Conservation (phyloP, 1,139 yeast species). For the Casaregolazyma suthepensis region DNA sequence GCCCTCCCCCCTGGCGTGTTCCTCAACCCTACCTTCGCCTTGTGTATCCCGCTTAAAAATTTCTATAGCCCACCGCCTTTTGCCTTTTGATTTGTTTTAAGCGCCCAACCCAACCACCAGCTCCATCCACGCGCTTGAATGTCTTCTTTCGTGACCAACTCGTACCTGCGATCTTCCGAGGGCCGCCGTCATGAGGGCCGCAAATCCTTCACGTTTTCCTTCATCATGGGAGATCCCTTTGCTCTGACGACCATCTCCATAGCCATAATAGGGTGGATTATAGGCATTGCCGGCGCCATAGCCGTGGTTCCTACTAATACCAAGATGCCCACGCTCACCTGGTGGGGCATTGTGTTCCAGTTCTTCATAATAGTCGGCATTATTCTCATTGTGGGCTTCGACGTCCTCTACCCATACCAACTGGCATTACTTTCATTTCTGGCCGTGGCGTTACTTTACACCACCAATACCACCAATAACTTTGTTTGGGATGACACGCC, state of each 20-base stretch:
- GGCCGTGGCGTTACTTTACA: conserved; percentile 68
- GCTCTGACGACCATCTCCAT: conserved; percentile 35
- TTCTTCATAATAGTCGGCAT: conserved; percentile 53
- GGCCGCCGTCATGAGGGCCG: conserved; percentile 9
- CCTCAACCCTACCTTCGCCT: background rate
- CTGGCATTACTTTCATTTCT: conserved; percentile 50
- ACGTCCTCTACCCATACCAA: conserved; percentile 67
- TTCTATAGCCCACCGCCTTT: background rate
- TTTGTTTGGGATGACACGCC: conserved; percentile 62
- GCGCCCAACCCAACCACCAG: background rate
- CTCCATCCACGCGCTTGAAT: background rate
- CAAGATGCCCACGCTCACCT: conserved; percentile 65
- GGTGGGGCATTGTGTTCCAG: conserved; percentile 97
- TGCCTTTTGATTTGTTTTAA: background rate
- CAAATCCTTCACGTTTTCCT: conserved; percentile 16
- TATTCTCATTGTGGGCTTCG: conserved; percentile 56
- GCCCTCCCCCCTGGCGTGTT: background rate
- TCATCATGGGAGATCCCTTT: conserved; percentile 37
- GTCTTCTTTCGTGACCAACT: conserved; percentile 4
- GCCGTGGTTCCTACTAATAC: conserved; percentile 39
- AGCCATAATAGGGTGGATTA: conserved; percentile 55
- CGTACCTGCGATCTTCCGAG: conserved; percentile 7
- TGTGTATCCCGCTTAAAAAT: background rate
- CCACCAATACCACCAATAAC: conserved; percentile 74
- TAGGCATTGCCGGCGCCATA: conserved; percentile 81